phyloP scores from a whole-genome alignment of 805 yeast genomes.

The Ogataea dorogensis region DNA sequence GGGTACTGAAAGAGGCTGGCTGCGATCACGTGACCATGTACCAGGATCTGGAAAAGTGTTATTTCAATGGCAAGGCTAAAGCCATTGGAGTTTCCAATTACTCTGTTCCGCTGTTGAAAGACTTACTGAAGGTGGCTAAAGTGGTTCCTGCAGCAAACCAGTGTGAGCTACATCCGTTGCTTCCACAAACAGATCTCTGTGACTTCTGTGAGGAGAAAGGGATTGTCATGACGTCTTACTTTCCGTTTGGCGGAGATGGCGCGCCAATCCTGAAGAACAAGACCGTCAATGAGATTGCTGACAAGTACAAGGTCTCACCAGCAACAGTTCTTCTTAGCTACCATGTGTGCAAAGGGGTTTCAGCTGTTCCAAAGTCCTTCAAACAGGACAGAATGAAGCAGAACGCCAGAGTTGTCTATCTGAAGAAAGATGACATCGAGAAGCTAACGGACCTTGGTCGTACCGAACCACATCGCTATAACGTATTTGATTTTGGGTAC shows the following conservation, averaged over 20 bases:
- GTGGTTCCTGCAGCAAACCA: conserved; percentile 43
- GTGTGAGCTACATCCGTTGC: conserved; percentile 44
- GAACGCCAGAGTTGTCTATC: conserved; percentile 33
- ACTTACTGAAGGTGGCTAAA: conserved; percentile 36
- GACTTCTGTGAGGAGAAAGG: conserved; percentile 33
- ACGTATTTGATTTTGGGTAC: conserved; percentile 6
- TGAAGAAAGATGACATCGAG: conserved; percentile 36
- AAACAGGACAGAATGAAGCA: conserved; percentile 38
- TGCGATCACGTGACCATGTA: conserved; percentile 64
- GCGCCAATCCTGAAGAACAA: conserved; percentile 39
- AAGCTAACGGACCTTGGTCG: conserved; percentile 16
- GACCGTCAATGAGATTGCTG: conserved; percentile 44
- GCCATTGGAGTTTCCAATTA: conserved; percentile 47
- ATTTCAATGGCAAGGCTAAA: conserved; percentile 43
- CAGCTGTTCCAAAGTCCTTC: conserved; percentile 39
- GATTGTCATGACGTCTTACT: conserved; percentile 39
- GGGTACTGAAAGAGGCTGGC: conserved; percentile 18
- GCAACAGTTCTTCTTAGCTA: conserved; percentile 51
- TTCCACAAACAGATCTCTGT: conserved; percentile 36
- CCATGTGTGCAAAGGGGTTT: conserved; percentile 30
- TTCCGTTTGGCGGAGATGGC: conserved; percentile 43
- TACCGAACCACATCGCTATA: conserved; percentile 8
- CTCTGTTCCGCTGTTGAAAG: conserved; percentile 30
- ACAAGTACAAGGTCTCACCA: conserved; percentile 47
- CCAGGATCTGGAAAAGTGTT: conserved; percentile 70